Base-by-base conservation (phyloP, 179 eudicot species). In the Pouteria campechiana region DNA sequence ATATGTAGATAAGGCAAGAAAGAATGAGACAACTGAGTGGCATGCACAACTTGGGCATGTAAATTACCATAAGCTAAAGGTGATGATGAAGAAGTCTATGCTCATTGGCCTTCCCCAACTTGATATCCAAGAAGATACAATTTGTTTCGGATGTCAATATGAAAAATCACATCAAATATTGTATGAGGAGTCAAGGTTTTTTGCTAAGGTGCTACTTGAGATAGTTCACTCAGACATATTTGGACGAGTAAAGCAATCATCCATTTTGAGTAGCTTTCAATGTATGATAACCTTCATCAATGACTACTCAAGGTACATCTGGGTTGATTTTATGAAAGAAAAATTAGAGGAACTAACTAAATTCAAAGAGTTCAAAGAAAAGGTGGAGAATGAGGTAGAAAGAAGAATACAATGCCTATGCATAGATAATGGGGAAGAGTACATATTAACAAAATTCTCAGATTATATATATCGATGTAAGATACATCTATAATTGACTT, bases 1-100 rank as follows among this genome's bases (percentile, higher is more conserved):
- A 31, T 37, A 16, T 17, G 41, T 37, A 37, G 41, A 37, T 13
- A 37, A 37, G 41, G 20, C 41, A 17, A 17, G 12, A 37, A 37
- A 9, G 41, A 37, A 18, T 9, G 24, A 37, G 5, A 37, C 12
- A 0, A 6, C 24, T 11, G 17, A 32, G 17, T 46, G 39, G 51
- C 39, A 32, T 9, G 11, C 18, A 20, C 17, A 32, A 7, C 6
- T 47, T 6, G 31, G 52, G 13, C 52, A 47, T 14, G 31, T 47
- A 3, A 47, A 32, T 22, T 33, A 33, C 15, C 3, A 6, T 6
- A 47, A 33, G 18, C 13, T 47, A 5, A 21, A 33, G 11, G 41
- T 13, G 11, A 47, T 18, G 18, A 3, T 14, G 42, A n/a, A n/a
- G 42, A n/a, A 14, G 18, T n/a, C n/a, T n/a, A 37, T 37, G 42